A percentile compares a stretch with the other conserved stretches of the same genome.
Evolutionary conservation across 2,329 filamentous ascomycete species (phyloP).

Genomic region (Claviceps paspali): DNA sequence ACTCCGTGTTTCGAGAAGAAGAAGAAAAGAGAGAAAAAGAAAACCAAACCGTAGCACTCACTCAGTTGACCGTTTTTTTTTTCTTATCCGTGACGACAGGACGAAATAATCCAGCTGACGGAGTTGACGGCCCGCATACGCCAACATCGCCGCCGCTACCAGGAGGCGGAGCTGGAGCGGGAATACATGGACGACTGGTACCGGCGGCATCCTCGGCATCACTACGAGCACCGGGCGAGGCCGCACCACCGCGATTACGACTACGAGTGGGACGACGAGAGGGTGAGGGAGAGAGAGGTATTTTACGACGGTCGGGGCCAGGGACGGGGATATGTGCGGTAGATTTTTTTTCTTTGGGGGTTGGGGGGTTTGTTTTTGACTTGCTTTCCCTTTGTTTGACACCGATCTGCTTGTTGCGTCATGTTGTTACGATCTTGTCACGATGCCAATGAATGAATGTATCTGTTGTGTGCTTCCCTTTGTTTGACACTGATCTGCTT

Average conservation of each 20-base stretch:
- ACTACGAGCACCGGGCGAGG: conserved; percentile 13
- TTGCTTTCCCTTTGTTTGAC: no score
- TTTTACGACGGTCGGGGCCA: conserved; percentile 37
- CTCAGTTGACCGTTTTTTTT: neutral
- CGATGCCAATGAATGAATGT: no score
- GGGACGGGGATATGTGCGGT: conserved; percentile 14
- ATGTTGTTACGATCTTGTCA: no score
- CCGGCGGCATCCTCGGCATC: conserved; percentile 22
- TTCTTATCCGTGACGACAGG: conserved; percentile 32
- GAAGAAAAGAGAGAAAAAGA: neutral
- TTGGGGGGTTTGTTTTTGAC: no score
- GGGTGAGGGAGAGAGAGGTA: conserved; percentile 52
- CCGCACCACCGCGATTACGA: conserved; percentile 11
- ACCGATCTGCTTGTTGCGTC: no score
- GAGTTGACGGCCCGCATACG: conserved; percentile 73
- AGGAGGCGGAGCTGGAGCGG: conserved; percentile 44
- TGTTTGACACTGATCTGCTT: no score
- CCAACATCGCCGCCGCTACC: conserved; percentile 37
- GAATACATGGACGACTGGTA: conserved; percentile 38
- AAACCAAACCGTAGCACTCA: neutral
- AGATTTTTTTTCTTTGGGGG: no score
- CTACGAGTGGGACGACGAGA: conserved; percentile 41
- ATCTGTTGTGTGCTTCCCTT: no score
- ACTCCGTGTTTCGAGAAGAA: no score
- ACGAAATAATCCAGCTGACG: conserved; percentile 74